These are phyloP conservation scores for Chloris gayana DNA, from an alignment of 176 grass and related monocot species.

Conservation along the genomic window DNA sequence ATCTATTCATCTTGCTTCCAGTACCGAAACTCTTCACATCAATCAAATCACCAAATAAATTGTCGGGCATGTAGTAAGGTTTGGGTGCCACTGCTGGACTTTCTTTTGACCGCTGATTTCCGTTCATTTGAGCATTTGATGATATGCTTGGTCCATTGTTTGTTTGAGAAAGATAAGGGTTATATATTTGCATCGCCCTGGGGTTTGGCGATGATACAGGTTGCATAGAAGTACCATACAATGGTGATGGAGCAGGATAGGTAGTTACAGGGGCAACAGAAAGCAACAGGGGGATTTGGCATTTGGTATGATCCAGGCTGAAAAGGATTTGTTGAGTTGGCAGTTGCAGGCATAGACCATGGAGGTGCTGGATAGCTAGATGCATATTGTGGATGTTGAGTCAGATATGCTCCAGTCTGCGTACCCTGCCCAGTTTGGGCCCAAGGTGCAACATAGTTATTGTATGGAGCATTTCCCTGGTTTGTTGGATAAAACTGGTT, in stretches of 20 bases:
- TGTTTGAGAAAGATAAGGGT: conserved; percentile 48
- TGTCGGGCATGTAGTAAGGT: conserved; percentile 95
- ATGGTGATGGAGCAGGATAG: conserved; percentile 39
- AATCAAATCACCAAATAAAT: conserved; percentile 90
- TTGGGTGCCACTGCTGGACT: conserved; percentile 32
- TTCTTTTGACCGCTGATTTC: conserved; percentile 42
- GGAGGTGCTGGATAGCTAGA: conserved; percentile 54
- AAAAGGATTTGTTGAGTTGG: conserved; percentile 50
- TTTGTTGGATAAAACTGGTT: conserved; percentile 40
- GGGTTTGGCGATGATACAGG: conserved; percentile 30
- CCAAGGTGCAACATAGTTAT: conserved; percentile 83
- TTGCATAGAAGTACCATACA: conserved; percentile 41
- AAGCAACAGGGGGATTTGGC: conserved; percentile 28
- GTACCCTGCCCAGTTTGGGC: conserved; percentile 55
- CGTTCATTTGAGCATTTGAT: conserved; percentile 40
- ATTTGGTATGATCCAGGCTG: conserved; percentile 45
- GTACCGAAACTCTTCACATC: conserved; percentile 70
- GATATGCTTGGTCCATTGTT: conserved; percentile 32
- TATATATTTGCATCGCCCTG: conserved; percentile 49
- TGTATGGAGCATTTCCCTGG: conserved; percentile 62
- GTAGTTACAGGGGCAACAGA: conserved; percentile 29
- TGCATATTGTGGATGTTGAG: conserved; percentile 43
- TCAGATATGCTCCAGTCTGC: conserved; percentile 41
- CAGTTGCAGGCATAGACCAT: conserved; percentile 45
- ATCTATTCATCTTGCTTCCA: conserved; percentile 52